Base-by-base conservation (phyloP, 768 basidiomycete genomes). In the Polyporus arcularius region DNA sequence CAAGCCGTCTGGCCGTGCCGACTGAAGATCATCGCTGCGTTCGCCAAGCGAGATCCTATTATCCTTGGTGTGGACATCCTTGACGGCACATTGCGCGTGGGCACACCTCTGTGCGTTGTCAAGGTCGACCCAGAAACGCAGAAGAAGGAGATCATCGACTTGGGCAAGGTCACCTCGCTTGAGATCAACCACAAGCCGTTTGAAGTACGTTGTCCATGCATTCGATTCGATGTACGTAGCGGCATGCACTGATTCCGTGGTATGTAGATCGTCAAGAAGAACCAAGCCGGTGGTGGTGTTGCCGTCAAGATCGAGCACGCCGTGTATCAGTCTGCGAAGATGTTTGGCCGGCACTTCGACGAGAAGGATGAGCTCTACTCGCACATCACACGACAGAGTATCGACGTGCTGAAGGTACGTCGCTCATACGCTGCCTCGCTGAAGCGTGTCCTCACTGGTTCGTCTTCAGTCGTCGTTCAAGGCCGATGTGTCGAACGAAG, bases 261-360 rank as follows among this genome's bases (percentile, higher is more conserved):
- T 47, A 31, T 55, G 18, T 67, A 94, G 92, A 80, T 93, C 30
- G 84, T 98, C 67, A 98, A 97, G 79, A 96, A 93, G 75, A 80
- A 87, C 2, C 94, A 98, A 73, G 87, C 92, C n/a, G 96, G 94
- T 68, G 96, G 84, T 50, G 96, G 97, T 70, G 96, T 98, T 14
- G 96, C 97, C 0, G 92, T 98, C 67, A 99, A 98, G 82, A 98
- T 98, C 61, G 97, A 98, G 74, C 92, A 96, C 73, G 96, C 95
- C 4, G 89, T 96, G 11, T 95, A 98, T 74, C 91, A 98, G 76
- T 90, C 91, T 28, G 87, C 94, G 31, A 96, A 95, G 76, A 89
- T 94, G 87, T 98, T 91, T 71, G 95, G 96, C 5, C 86, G 96
- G 66, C 96, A 98, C 76, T 98, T 95, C 70, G 90, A 92, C 68